Percentiles rank a stretch among this genome's conserved stretches.
These are phyloP conservation scores for Dendrobium officinale DNA, from an alignment of 106 monocot genomes.

Conservation along the genomic window DNA sequence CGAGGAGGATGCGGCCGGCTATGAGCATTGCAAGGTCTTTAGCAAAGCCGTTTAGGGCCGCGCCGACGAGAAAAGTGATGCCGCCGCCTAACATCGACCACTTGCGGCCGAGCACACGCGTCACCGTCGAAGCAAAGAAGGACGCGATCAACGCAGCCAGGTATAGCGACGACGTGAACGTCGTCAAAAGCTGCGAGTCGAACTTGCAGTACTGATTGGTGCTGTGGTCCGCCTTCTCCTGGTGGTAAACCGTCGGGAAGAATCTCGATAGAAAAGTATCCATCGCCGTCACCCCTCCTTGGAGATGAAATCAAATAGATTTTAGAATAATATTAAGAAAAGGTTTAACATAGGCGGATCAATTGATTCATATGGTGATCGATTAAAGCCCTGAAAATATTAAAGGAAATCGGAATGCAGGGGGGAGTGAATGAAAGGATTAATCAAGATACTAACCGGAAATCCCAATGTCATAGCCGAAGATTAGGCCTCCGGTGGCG, in stretches of 20 bases:
- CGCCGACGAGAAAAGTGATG: constrained; percentile 14
- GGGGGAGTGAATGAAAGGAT: not conserved
- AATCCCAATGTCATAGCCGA: constrained; percentile 16
- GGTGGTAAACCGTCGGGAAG: constrained; percentile 27
- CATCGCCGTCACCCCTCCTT: constrained; percentile 35
- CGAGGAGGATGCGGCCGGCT: constrained; percentile 78
- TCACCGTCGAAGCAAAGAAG: constrained; percentile 48
- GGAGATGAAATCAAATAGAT: no score
- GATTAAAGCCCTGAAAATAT: no score
- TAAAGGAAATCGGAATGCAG: not conserved
- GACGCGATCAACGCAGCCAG: constrained; percentile 18
- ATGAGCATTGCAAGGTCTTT: constrained; percentile 64
- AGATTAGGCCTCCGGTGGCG: constrained; percentile 20
- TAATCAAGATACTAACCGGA: constrained; percentile 2
- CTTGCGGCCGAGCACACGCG: constrained; percentile 12
- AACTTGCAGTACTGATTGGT: constrained; percentile 52
- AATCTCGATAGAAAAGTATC: constrained; percentile 33
- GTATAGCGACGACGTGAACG: constrained; percentile 21
- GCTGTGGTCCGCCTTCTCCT: constrained; percentile 20
- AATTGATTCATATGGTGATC: no score
- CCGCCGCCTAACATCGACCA: constrained; percentile 67
- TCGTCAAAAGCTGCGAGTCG: constrained; percentile 39
- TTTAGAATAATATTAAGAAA: no score
- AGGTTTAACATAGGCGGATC: no score
- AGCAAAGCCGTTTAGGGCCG: constrained; percentile 20